Conservation (phyloP, 1,284 basidiomycete genomes). For the Bondarzewia mesenterica region DNA sequence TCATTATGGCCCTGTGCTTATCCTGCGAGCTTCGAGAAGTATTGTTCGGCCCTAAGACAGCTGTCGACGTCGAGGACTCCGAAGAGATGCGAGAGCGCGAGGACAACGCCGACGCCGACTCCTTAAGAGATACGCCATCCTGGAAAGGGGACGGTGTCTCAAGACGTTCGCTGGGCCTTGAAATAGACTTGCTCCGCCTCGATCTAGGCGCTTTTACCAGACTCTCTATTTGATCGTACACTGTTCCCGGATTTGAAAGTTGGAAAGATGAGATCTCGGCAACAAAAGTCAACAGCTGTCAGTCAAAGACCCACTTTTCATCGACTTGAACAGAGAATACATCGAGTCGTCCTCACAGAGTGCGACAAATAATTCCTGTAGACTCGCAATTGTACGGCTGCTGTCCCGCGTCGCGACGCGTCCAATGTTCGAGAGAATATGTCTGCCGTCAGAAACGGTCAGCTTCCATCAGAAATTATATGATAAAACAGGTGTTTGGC, state of each 20-base stretch:
- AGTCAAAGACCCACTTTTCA: slow-evolving; percentile 55
- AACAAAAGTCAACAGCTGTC: slow-evolving; percentile 7
- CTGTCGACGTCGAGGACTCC: slow-evolving; percentile 25
- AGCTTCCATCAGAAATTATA: background rate
- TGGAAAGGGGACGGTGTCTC: slow-evolving; percentile 11
- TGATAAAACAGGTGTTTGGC: slow-evolving; percentile 21
- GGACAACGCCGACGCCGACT: slow-evolving; percentile 7
- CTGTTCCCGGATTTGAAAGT: slow-evolving; percentile 27
- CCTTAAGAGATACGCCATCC: slow-evolving; percentile 4
- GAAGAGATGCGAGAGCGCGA: slow-evolving; percentile 31
- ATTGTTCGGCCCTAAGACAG: slow-evolving; percentile 14
- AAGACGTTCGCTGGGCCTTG: slow-evolving; percentile 29
- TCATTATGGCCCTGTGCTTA: slow-evolving; percentile 49
- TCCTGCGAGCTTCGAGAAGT: slow-evolving; percentile 49
- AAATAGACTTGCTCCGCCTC: slow-evolving; percentile 62
- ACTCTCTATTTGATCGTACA: slow-evolving; percentile 71
- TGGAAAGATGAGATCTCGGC: slow-evolving; percentile 1
- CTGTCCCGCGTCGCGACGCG: slow-evolving; percentile 80
- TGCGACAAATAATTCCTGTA: slow-evolving; percentile 77
- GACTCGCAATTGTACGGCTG: slow-evolving; percentile 64
- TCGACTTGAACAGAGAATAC: slow-evolving; percentile 77
- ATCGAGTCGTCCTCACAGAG: slow-evolving; percentile 83
- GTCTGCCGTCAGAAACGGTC: slow-evolving; percentile 35
- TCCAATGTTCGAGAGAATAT: slow-evolving; percentile 75
- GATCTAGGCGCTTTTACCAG: slow-evolving; percentile 49